phyloP scores from a whole-genome alignment of 306 rosid species.

The Mimosa pudica region DNA sequence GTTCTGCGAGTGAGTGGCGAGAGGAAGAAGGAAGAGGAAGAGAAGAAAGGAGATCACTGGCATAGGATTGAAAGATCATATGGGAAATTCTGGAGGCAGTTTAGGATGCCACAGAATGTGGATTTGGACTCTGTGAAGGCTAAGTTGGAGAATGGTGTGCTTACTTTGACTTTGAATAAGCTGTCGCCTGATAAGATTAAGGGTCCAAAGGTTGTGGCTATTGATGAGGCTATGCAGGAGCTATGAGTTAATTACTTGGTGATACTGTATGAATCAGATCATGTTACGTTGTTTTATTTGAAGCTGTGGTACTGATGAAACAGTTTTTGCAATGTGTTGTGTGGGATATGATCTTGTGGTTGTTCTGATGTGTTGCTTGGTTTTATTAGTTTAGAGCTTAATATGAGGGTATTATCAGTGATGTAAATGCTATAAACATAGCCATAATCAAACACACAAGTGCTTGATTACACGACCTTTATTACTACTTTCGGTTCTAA shows the following conservation, averaged over 20 bases:
- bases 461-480: not conserved
- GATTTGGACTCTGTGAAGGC: conserved; percentile 65
- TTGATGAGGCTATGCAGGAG: conserved; percentile 55
- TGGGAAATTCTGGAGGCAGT: conserved; percentile 76
- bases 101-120: conserved; percentile 60
- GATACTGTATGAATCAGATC: not conserved
- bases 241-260: conserved; percentile 35
- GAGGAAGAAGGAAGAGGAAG: conserved; percentile 57
- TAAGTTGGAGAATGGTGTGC: conserved; percentile 64
- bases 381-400: not conserved
- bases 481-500: no score
- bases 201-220: conserved; percentile 57
- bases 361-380: not conserved
- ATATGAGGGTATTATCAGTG: not conserved
- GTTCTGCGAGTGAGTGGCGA: conserved; percentile 69
- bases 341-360: conserved; percentile 3
- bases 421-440: not conserved
- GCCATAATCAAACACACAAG: not conserved
- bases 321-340: conserved; percentile 13
- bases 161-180: conserved; percentile 55
- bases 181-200: conserved; percentile 60
- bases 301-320: not conserved
- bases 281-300: no score
- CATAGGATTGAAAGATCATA: conserved; percentile 61
- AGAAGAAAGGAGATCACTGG: conserved; percentile 61